Evolutionary conservation across 108 stramenopile species (phyloP), one percentile per base, ranked within the genome.

Genomic region (Mediolabrus comicus): DNA sequence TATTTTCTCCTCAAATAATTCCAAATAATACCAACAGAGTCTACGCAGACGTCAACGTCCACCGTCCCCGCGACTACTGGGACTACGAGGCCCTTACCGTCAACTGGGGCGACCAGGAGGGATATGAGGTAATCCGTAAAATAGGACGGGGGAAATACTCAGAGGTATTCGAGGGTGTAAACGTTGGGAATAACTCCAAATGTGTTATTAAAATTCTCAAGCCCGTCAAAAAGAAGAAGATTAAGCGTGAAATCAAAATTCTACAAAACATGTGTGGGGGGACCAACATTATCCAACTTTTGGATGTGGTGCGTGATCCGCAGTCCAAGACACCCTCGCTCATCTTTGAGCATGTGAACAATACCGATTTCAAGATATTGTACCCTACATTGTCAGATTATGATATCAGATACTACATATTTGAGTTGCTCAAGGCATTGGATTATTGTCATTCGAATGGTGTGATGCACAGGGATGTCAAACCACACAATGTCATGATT

Each of bases 221-320:
- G 78, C 99, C 99, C 22, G 99, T 99, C 59, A 99, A 99, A 91
- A 98, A 98, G 84, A 99, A 99, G 87, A 99, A 99, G 84, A 99
- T 99, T 83, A 99, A 98, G 70, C 86, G 93, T 26, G 96, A 92
- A 85, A 99, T 99, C 85, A 99, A 99, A 76, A 99, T 99, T 62
- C 75, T 99, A 32, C 99, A 99, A 77, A 99, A 99, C 79, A 94
- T 99, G 89, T 98, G 98, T 75, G 99, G 99, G 17, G 98, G 98
- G 13, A 97, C 96, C 35, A 99, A 99, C 81, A 98, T 99, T 72
- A 98, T 99, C 77, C 96, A 98, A 80, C 92, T 99, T 34, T 77
- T 98, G 63, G 99, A 99, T 83, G 97, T 98, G 31, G 99, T 99
- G 38, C 88, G 97, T 29, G 99, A 99, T 88, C 97, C 97, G n/a